phyloP scores from a whole-genome alignment of 78 protist species.

The Tieghemostelium lacteum region DNA sequence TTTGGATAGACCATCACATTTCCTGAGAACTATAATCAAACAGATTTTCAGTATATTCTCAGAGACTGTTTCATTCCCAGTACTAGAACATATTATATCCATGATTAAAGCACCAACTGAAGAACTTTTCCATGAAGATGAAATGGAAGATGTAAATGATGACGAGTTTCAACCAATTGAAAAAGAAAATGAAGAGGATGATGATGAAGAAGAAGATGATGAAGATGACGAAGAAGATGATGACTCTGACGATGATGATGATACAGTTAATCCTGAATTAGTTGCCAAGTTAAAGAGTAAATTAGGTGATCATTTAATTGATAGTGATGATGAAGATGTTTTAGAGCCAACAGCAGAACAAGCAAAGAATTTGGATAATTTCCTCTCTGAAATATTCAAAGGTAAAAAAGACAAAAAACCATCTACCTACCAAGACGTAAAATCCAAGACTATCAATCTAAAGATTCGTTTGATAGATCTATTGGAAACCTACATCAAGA shows the following conservation, averaged over 20 bases:
- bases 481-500: conserved; percentile 52
- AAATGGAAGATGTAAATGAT: conserved; percentile 33
- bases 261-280: conserved; percentile 60
- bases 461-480: conserved; percentile 73
- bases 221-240: conserved; percentile 39
- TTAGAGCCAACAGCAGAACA: conserved; percentile 36
- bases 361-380: conserved; percentile 48
- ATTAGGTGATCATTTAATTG: conserved; percentile 45
- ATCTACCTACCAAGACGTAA: conserved; percentile 10
- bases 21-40: conserved; percentile 29
- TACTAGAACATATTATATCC: conserved; percentile 49
- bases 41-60: conserved; percentile 42
- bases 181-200: conserved; percentile 33
- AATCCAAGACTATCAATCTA: conserved; percentile 44
- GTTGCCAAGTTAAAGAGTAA: conserved; percentile 59
- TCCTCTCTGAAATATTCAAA: conserved; percentile 38
- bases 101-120: conserved; percentile 59
- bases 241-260: conserved; percentile 15
- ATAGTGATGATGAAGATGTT: conserved; percentile 25
- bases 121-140: conserved; percentile 49
- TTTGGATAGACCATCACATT: conserved; percentile 24
- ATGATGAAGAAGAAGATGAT: conserved; percentile 35
- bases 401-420: conserved; percentile 50
- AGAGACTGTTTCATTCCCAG: conserved; percentile 54
- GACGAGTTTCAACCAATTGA: conserved; percentile 45